These are phyloP conservation scores for Emergomyces orientalis DNA, from an alignment of 2,329 filamentous ascomycete genomes.

Conservation along the genomic window DNA sequence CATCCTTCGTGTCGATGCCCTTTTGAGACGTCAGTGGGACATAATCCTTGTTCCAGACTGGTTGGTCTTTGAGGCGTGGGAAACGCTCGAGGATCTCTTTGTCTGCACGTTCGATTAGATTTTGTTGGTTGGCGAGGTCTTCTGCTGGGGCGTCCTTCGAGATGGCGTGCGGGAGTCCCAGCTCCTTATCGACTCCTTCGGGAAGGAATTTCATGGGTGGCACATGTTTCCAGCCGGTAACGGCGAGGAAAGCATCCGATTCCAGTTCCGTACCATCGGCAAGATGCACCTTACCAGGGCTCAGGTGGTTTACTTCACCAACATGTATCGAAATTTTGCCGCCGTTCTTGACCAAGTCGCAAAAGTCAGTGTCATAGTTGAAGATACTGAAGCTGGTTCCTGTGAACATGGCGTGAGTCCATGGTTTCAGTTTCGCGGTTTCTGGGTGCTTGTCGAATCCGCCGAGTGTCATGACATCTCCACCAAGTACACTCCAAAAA, in stretches of 20 bases:
- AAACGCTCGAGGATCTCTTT: slow-evolving; percentile 39
- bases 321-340: slow-evolving; percentile 49
- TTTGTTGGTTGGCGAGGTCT: slow-evolving; percentile 20
- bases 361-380: slow-evolving; percentile 51
- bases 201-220: slow-evolving; percentile 43
- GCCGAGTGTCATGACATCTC: slow-evolving; percentile 42
- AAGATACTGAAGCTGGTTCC: slow-evolving; percentile 50
- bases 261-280: slow-evolving; percentile 37
- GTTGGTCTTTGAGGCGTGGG: slow-evolving; percentile 39
- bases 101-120: slow-evolving; percentile 30
- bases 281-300: slow-evolving; percentile 40
- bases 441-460: slow-evolving; percentile 39
- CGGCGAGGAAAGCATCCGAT: slow-evolving; percentile 45
- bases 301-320: slow-evolving; percentile 45
- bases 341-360: slow-evolving; percentile 46
- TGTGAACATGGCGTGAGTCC: slow-evolving; percentile 43
- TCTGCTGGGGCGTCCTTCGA: slow-evolving; percentile 27
- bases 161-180: slow-evolving; percentile 38
- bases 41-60: slow-evolving; percentile 17
- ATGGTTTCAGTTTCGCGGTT: slow-evolving; percentile 39
- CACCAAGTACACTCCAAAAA: slow-evolving; percentile 46
- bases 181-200: slow-evolving; percentile 32
- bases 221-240: slow-evolving; percentile 49
- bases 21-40: slow-evolving; percentile 15
- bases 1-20: slow-evolving; percentile 14